phyloP scores from a whole-genome alignment of 2,329 filamentous ascomycete genomes.

The Leptographium radiaticola region DNA sequence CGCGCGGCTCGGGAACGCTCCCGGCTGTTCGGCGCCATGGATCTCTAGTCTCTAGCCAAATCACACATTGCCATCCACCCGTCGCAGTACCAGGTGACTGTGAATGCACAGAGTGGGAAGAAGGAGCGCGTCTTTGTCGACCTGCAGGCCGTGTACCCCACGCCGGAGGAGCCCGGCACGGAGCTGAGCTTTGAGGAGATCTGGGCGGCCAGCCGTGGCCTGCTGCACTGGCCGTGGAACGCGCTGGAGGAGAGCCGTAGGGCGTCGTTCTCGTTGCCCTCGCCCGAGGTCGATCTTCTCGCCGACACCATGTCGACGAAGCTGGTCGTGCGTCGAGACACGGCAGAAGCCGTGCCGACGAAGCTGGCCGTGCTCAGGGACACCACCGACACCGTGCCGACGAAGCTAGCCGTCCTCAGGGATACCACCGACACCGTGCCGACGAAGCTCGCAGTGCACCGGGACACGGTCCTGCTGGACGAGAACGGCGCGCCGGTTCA shows the following conservation, averaged over 20 bases:
- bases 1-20: slow-evolving; percentile 22
- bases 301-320: slow-evolving; percentile 21
- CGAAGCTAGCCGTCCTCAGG: slow-evolving; percentile 7
- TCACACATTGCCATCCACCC: slow-evolving; percentile 55
- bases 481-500: slow-evolving; percentile 41
- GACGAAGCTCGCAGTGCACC: slow-evolving; percentile 29
- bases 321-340: slow-evolving; percentile 14
- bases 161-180: slow-evolving; percentile 52
- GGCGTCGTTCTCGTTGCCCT: background rate
- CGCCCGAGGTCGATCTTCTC: background rate
- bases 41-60: slow-evolving; percentile 42
- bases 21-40: slow-evolving; percentile 27
- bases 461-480: slow-evolving; percentile 34
- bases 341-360: slow-evolving; percentile 6
- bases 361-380: background rate
- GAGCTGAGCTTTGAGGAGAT: slow-evolving; percentile 91
- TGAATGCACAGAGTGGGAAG: slow-evolving; percentile 73
- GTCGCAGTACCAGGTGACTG: slow-evolving; percentile 61
- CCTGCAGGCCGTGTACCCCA: slow-evolving; percentile 73
- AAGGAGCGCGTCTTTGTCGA: slow-evolving; percentile 81
- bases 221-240: slow-evolving; percentile 46
- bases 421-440: slow-evolving; percentile 17
- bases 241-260: slow-evolving; percentile 19
- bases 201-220: slow-evolving; percentile 63
- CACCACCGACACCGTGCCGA: too few relatives aligned